phyloP scores from a whole-genome alignment of 2,329 filamentous ascomycete genomes.

The Ophiostoma tasmaniense region DNA sequence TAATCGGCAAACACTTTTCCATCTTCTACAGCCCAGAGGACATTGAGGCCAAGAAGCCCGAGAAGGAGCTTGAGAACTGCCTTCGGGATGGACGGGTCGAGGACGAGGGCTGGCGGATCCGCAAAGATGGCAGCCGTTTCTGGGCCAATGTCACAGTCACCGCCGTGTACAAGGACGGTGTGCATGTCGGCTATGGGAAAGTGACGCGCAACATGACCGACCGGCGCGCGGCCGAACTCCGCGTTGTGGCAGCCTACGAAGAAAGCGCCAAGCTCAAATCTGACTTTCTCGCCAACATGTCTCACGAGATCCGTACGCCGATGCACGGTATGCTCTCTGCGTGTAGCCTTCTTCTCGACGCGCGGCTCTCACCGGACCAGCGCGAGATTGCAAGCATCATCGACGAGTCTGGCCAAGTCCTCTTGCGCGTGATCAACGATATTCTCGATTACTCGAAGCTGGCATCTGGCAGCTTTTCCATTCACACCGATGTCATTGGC shows the following conservation, averaged over 20 bases:
- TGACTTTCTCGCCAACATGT: conserved; percentile 56
- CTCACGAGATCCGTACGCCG: conserved; percentile 55
- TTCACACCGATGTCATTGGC: conserved; percentile 44
- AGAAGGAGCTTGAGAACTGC: conserved; percentile 42
- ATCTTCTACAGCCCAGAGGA: conserved; percentile 48
- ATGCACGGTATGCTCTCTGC: conserved; percentile 56
- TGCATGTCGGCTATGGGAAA: conserved; percentile 50
- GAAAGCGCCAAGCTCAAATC: conserved; percentile 55
- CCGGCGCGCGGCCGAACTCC: conserved; percentile 45
- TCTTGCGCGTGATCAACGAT: conserved; percentile 56
- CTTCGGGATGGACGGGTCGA: conserved; percentile 47
- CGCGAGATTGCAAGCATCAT: conserved; percentile 49
- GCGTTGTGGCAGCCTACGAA: conserved; percentile 48
- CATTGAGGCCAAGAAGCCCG: conserved; percentile 39
- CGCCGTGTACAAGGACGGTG: conserved; percentile 42
- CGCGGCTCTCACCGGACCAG: conserved; percentile 43
- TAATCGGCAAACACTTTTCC: conserved; percentile 51
- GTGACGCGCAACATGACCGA: conserved; percentile 51
- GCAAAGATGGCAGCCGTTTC: conserved; percentile 49
- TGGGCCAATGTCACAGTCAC: conserved; percentile 55
- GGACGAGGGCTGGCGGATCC: conserved; percentile 52
- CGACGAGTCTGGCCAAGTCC: conserved; percentile 48
- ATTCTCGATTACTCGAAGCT: conserved; percentile 60
- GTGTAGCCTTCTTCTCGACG: conserved; percentile 48
- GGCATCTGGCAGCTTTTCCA: conserved; percentile 49